These are phyloP conservation scores for Eutypella sp. DNA, from an alignment of 2,329 filamentous ascomycete genomes.

Conservation along the genomic window DNA sequence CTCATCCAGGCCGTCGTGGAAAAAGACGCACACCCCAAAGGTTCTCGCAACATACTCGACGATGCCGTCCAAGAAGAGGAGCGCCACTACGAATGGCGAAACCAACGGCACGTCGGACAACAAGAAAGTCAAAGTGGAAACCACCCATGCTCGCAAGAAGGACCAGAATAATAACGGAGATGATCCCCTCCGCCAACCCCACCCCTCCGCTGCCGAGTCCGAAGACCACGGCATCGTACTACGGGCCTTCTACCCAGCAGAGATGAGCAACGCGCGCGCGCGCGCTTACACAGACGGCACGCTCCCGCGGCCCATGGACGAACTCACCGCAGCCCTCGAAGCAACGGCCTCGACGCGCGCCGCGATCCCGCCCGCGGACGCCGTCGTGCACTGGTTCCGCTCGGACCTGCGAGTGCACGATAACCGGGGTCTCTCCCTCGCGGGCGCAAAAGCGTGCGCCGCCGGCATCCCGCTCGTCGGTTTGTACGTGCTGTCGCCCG, in stretches of 20 bases:
- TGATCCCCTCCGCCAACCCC: slow-evolving; percentile 38
- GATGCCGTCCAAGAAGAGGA: slow-evolving; percentile 29
- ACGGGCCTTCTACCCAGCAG: slow-evolving; percentile 74
- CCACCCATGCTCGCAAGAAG: slow-evolving; percentile 1
- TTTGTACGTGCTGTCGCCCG: slow-evolving; percentile 74
- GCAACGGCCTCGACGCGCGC: slow-evolving; percentile 53
- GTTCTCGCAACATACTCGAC: not conserved
- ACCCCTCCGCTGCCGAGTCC: slow-evolving; percentile 40
- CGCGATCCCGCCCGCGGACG: slow-evolving; percentile 39
- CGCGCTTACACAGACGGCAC: slow-evolving; percentile 66
- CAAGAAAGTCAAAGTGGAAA: slow-evolving; percentile 24
- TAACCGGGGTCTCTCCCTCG: slow-evolving; percentile 66
- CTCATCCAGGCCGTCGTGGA: not conserved
- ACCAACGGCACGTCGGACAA: slow-evolving; percentile 12
- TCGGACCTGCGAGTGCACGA: slow-evolving; percentile 70
- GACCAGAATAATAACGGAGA: too few relatives aligned
- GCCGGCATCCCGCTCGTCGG: slow-evolving; percentile 68
- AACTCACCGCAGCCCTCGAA: slow-evolving; percentile 54
- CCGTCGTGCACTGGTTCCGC: slow-evolving; percentile 89
- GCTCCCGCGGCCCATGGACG: slow-evolving; percentile 68
- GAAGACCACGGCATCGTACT: slow-evolving; percentile 59
- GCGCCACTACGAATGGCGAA: slow-evolving; percentile 13
- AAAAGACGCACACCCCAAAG: not conserved
- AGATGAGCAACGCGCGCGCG: slow-evolving; percentile 79
- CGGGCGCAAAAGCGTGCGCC: slow-evolving; percentile 61